Evolutionary conservation across 2,329 filamentous ascomycete genomes (phyloP), one percentile per base, ranked within the genome.

Genomic region (Huntiella omanensis): DNA sequence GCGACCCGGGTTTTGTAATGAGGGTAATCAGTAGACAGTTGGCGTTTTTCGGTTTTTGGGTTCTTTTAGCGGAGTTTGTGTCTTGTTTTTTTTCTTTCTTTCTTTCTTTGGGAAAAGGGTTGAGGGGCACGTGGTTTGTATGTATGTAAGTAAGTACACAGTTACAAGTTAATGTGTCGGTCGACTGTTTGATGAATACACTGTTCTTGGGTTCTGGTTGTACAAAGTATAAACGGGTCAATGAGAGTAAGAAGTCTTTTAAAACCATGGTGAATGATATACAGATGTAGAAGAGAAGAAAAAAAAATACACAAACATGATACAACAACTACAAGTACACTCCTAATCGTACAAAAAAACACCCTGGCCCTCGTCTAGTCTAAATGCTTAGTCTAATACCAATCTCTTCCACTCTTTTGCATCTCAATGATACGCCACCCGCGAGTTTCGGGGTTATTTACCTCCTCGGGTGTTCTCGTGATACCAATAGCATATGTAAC

Each of bases 401-500:
- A 96, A 65, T 98, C 91, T 57, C 91, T 77, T 47, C 83, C 88
- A 62, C 85, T 92, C 78, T 98, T 98, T 64, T 98, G 91, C 69
- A 98, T 77, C 67, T 98, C 91, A 59, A 98, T 96, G 62, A 98
- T 68, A 57, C 88, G 80, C 91, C 91, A 98, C 32, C 91, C 91
- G 58, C 87, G 75, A 8, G 91, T 98, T 67, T 98, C 91, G 2
- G 86, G 83, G 62, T 98, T 96, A 68, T 80, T 88, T 54, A 96
- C 88, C 55, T 98, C 91, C 59, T 98, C 91, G 2, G 91, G 80
- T 50, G 93, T 77, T 53, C 91, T 73, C 3, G 91, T 98, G 50
- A 98, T 82, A 55, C 91, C 91, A 55, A 98, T 96, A 52, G 88
- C 91, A 58, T 98, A 98, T 2, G 91, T 96, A 54, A 98, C 91